Conservation (phyloP, 305 asterid species). For the Rubia balearica region DNA sequence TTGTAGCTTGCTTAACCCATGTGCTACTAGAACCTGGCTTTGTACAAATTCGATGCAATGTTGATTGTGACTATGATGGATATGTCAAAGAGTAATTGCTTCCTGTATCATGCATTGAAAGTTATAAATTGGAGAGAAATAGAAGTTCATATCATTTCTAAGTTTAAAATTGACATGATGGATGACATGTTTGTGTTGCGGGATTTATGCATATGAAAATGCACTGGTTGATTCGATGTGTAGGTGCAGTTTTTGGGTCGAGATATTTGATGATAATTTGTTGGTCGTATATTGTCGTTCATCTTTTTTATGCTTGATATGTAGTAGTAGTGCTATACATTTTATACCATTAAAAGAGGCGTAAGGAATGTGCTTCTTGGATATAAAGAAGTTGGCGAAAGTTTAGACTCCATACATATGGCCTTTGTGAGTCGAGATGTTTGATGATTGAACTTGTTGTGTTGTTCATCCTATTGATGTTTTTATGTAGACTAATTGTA, state of each 20-base stretch:
- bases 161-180: not conserved
- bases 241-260: too few species aligned
- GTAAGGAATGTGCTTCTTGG: conserved; percentile 14
- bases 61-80: not conserved
- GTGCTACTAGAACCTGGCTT: not conserved
- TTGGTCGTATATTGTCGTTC: not conserved
- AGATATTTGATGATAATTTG: too few species aligned
- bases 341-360: conserved; percentile 12
- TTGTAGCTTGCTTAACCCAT: not conserved
- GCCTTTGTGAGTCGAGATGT: too few species aligned
- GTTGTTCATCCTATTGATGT: not conserved
- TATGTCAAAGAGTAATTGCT: not conserved
- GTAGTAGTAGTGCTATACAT: not conserved
- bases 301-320: not conserved
- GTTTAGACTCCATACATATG: too few species aligned
- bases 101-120: not conserved
- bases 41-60: not conserved
- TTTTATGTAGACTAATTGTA: too few species aligned
- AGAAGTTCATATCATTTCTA: not conserved
- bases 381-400: conserved; percentile 37
- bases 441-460: not conserved
- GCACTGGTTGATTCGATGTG: too few species aligned
- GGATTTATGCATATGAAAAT: not conserved
- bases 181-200: too few species aligned
- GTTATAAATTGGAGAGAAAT: not conserved